Percentiles rank a stretch among this genome's conserved stretches.
phyloP scores from a whole-genome alignment of 805 yeast genomes.

The Pichia heedii region DNA sequence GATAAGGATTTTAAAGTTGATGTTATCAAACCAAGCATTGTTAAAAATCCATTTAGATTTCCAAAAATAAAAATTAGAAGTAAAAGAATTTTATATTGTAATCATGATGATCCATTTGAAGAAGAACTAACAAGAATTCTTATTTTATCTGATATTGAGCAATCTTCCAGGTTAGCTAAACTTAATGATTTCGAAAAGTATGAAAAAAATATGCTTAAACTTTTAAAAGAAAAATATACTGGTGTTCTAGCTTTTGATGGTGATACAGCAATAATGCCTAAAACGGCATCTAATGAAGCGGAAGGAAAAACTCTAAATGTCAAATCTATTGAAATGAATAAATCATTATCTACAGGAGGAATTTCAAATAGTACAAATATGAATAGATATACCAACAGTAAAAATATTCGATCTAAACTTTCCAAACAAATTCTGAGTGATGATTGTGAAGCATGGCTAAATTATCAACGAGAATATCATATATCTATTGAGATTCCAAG shows the following conservation, averaged over 20 bases:
- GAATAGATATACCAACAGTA: background rate
- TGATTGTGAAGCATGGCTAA: slow-evolving; percentile 18
- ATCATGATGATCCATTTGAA: slow-evolving; percentile 91
- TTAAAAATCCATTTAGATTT: slow-evolving; percentile 35
- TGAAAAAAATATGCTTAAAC: slow-evolving; percentile 11
- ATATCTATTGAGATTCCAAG: slow-evolving; percentile 20
- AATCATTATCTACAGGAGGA: slow-evolving; percentile 3
- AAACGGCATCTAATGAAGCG: background rate
- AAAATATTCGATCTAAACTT: slow-evolving; percentile 11
- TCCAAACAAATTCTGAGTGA: slow-evolving; percentile 14
- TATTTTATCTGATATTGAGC: slow-evolving; percentile 61
- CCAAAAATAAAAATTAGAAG: slow-evolving; percentile 53
- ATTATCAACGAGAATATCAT: slow-evolving; percentile 17
- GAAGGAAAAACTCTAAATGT: background rate
- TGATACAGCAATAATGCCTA: slow-evolving; percentile 9
- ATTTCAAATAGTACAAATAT: background rate
- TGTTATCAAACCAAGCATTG: slow-evolving; percentile 24
- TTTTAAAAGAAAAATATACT: slow-evolving; percentile 28
- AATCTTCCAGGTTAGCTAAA: slow-evolving; percentile 49
- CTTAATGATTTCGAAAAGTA: slow-evolving; percentile 16
- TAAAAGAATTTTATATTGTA: slow-evolving; percentile 46
- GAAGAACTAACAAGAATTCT: slow-evolving; percentile 54
- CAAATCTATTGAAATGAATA: background rate
- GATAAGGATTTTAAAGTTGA: slow-evolving; percentile 26
- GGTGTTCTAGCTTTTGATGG: slow-evolving; percentile 13